phyloP scores from a whole-genome alignment of 2,329 filamentous ascomycete genomes.

The Aaosphaeria pasadenensis region DNA sequence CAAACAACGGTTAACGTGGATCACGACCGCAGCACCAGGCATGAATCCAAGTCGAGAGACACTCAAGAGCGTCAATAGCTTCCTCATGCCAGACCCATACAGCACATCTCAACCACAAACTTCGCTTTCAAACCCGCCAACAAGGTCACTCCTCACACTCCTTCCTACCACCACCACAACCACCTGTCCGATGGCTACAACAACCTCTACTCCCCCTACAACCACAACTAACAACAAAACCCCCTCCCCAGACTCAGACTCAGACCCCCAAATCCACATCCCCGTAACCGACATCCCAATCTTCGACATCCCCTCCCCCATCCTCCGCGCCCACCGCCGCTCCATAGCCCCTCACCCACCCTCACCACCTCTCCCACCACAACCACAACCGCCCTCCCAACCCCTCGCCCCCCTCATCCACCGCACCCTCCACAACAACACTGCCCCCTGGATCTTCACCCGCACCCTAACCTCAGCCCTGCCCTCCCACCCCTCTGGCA shows the following conservation, averaged over 20 bases:
- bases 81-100: slow-evolving; percentile 60
- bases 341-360: not conserved
- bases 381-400: slow-evolving; percentile 9
- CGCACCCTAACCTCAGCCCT: slow-evolving; percentile 55
- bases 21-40: slow-evolving; percentile 74
- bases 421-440: not conserved
- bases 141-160: no score
- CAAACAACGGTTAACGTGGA: slow-evolving; percentile 73
- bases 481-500: slow-evolving; percentile 63
- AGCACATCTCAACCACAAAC: not conserved
- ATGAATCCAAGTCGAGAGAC: slow-evolving; percentile 83
- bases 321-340: not conserved
- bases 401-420: slow-evolving; percentile 10
- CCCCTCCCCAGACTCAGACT: not conserved
- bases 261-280: not conserved
- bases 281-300: slow-evolving; percentile 1
- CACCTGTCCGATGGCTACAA: no score
- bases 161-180: no score
- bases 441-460: slow-evolving; percentile 63
- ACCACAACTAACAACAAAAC: not conserved
- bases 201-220: no score
- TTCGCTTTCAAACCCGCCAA: no score
- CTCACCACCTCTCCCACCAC: not conserved
- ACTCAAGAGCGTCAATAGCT: slow-evolving; percentile 87
- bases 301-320: not conserved